Evolutionary conservation across 805 yeast species (phyloP).

Genomic region (Priceomyces castillae): DNA sequence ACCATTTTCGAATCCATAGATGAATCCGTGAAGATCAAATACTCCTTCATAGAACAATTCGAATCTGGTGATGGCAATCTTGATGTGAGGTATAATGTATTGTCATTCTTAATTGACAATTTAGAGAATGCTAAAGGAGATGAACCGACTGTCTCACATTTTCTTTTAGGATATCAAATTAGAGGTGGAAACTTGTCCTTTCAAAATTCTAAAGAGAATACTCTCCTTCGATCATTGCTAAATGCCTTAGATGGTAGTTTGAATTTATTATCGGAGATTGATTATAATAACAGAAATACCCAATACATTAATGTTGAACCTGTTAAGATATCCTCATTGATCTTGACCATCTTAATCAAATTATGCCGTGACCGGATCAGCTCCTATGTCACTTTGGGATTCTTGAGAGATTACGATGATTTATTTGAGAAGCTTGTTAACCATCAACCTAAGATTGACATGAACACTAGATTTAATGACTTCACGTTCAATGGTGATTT

Average conservation of each 20-base stretch:
- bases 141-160: slow-evolving; percentile 62
- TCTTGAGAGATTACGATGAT: slow-evolving; percentile 47
- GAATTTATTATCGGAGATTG: slow-evolving; percentile 36
- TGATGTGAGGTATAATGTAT: slow-evolving; percentile 52
- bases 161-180: slow-evolving; percentile 69
- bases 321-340: slow-evolving; percentile 53
- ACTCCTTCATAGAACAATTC: slow-evolving; percentile 66
- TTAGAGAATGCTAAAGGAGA: slow-evolving; percentile 38
- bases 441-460: slow-evolving; percentile 54
- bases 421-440: slow-evolving; percentile 52
- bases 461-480: slow-evolving; percentile 53
- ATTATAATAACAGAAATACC: slow-evolving; percentile 29
- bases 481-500: slow-evolving; percentile 43
- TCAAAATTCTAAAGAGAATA: slow-evolving; percentile 57
- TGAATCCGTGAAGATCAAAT: slow-evolving; percentile 72
- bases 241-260: slow-evolving; percentile 48
- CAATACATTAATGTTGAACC: slow-evolving; percentile 50
- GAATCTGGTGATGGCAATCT: slow-evolving; percentile 43
- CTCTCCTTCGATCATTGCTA: slow-evolving; percentile 56
- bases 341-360: slow-evolving; percentile 61
- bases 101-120: slow-evolving; percentile 55
- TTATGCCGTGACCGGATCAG: slow-evolving; percentile 58
- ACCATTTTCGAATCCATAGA: slow-evolving; percentile 72
- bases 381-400: slow-evolving; percentile 47
- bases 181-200: slow-evolving; percentile 45